phyloP scores from a whole-genome alignment of 805 yeast species.

The Scheffersomyces amazonensis region DNA sequence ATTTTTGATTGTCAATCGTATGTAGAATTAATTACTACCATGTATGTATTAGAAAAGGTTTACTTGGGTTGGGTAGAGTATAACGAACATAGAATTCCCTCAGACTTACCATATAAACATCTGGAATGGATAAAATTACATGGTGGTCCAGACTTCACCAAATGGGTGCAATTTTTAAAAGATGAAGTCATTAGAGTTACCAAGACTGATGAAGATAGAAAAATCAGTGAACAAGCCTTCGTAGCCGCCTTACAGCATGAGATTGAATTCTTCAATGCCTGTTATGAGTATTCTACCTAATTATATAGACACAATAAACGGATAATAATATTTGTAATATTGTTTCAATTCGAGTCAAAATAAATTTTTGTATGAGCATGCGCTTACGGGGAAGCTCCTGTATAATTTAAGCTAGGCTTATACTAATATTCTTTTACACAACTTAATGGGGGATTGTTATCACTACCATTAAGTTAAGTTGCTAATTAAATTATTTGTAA shows the following conservation, averaged over 20 bases:
- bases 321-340: no score
- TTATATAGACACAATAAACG: no score
- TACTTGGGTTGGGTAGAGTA: conserved; percentile 53
- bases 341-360: no score
- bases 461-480: no score
- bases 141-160: conserved; percentile 45
- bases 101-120: conserved; percentile 40
- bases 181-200: conserved; percentile 40
- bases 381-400: no score
- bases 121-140: conserved; percentile 54
- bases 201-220: conserved; percentile 17
- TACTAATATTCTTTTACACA: no score
- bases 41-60: conserved; percentile 48
- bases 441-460: no score
- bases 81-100: conserved; percentile 15
- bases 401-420: no score
- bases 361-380: not conserved
- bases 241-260: conserved; percentile 37
- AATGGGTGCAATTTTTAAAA: conserved; percentile 47
- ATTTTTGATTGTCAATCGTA: conserved; percentile 26
- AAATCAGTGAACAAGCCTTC: conserved; percentile 21
- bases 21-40: conserved; percentile 39
- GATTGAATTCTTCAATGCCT: conserved; percentile 44
- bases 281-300: conserved; percentile 35
- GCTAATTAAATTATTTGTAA: no score